Conservation (phyloP, 2,329 filamentous ascomycete genomes). For the Epicoccum sorghinum region DNA sequence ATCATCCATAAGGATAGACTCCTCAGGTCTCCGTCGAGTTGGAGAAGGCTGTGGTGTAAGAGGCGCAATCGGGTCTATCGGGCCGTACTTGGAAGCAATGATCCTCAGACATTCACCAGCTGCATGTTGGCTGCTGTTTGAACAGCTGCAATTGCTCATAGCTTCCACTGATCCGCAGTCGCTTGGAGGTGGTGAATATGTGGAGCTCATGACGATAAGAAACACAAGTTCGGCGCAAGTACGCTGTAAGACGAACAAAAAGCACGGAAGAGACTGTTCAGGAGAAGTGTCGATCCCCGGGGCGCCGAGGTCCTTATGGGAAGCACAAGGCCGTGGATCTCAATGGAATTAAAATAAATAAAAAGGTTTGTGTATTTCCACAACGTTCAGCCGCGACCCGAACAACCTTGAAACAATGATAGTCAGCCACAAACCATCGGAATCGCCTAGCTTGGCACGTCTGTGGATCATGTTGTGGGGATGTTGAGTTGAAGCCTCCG, state of each 20-base stretch:
- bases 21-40: conserved; percentile 2
- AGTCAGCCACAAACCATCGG: background rate
- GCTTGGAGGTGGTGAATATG: conserved; percentile 5
- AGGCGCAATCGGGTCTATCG: background rate
- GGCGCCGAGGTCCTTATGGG: background rate
- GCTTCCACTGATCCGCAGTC: background rate
- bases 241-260: background rate
- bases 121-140: background rate
- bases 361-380: background rate
- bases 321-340: background rate
- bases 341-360: background rate
- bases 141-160: background rate
- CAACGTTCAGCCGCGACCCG: background rate
- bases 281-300: background rate
- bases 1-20: conserved; percentile 5
- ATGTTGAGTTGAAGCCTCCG: background rate
- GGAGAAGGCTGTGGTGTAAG: background rate
- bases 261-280: background rate
- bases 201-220: background rate
- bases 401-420: background rate
- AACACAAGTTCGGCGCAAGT: too few species aligned
- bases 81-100: background rate
- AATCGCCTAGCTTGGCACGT: background rate
- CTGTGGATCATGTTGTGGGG: background rate
- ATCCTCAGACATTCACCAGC: conserved; percentile 3